These are phyloP conservation scores for Zygosaccharomyces pseudorouxii DNA, from an alignment of 805 yeast genomes.

Conservation along the genomic window DNA sequence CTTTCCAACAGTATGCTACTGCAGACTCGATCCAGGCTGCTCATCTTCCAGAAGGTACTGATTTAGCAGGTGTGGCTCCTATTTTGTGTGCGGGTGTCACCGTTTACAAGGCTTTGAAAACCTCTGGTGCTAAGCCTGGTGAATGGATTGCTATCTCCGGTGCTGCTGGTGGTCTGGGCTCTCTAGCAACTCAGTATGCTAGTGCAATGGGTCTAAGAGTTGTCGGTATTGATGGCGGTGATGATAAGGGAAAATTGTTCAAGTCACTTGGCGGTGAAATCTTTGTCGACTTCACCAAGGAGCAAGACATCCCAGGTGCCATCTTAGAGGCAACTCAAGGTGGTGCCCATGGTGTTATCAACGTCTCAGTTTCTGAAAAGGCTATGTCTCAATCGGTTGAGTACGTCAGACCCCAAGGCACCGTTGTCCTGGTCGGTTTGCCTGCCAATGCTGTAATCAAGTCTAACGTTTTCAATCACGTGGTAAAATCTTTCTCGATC, in stretches of 20 bases:
- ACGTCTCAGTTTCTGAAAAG: constrained; percentile 61
- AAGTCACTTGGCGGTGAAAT: constrained; percentile 49
- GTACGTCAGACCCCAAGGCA: constrained; percentile 61
- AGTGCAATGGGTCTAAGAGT: constrained; percentile 55
- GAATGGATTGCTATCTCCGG: constrained; percentile 59
- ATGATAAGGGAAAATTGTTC: constrained; percentile 44
- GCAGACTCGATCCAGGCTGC: constrained; percentile 87
- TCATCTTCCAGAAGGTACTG: constrained; percentile 63
- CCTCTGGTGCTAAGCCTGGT: constrained; percentile 46
- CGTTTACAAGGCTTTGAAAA: constrained; percentile 55
- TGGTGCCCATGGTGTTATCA: constrained; percentile 69
- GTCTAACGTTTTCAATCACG: constrained; percentile 64
- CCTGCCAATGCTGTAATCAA: constrained; percentile 71
- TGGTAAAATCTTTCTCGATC: constrained; percentile 63
- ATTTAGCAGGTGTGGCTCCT: constrained; percentile 67
- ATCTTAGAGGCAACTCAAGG: constrained; percentile 54
- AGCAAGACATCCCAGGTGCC: constrained; percentile 48
- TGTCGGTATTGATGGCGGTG: constrained; percentile 54
- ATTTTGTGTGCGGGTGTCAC: constrained; percentile 61
- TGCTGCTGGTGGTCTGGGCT: constrained; percentile 61
- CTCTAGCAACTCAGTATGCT: constrained; percentile 56
- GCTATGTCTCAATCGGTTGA: constrained; percentile 56
- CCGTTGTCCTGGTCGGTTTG: constrained; percentile 66
- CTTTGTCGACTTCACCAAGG: constrained; percentile 50
- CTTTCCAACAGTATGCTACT: constrained; percentile 84